Percentiles rank a stretch among this genome's conserved stretches.
phyloP scores from a whole-genome alignment of 2,329 filamentous ascomycete genomes.

The Alternaria arborescens region DNA sequence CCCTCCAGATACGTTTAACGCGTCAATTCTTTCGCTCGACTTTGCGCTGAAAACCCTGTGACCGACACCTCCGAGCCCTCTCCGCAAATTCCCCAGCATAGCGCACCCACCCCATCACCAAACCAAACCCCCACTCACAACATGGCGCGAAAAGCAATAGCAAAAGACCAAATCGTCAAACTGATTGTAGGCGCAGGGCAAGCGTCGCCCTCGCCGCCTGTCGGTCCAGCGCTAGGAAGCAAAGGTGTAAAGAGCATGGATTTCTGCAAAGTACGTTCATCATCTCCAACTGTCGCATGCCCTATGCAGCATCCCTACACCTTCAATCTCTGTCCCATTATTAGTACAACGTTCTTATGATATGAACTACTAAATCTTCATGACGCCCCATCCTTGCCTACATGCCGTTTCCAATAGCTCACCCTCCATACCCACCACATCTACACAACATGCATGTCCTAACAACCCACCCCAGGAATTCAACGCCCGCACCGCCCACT shows the following conservation, averaged over 20 bases:
- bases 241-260: slow-evolving; percentile 99
- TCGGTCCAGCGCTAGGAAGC: slow-evolving; percentile 93
- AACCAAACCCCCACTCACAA: slow-evolving; percentile 17
- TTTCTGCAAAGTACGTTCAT: slow-evolving; percentile 73
- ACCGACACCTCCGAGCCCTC: slow-evolving; percentile 30
- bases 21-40: background rate
- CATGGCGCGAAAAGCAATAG: slow-evolving; percentile 50
- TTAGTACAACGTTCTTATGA: too few species aligned
- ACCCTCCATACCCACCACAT: too few species aligned
- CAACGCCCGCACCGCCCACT: slow-evolving; percentile 91
- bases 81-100: slow-evolving; percentile 31
- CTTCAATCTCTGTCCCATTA: background rate
- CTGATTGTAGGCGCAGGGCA: slow-evolving; percentile 96
- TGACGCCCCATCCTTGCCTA: too few species aligned
- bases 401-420: too few species aligned
- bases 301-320: background rate
- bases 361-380: too few species aligned
- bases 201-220: slow-evolving; percentile 91
- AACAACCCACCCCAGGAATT: slow-evolving; percentile 74
- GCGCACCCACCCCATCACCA: slow-evolving; percentile 5
- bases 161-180: slow-evolving; percentile 75
- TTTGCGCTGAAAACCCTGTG: slow-evolving; percentile 22
- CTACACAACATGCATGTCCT: background rate
- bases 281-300: background rate
- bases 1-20: background rate